These are phyloP conservation scores for Clonostachys chloroleuca DNA, from an alignment of 2,329 filamentous ascomycete species.

Conservation along the genomic window DNA sequence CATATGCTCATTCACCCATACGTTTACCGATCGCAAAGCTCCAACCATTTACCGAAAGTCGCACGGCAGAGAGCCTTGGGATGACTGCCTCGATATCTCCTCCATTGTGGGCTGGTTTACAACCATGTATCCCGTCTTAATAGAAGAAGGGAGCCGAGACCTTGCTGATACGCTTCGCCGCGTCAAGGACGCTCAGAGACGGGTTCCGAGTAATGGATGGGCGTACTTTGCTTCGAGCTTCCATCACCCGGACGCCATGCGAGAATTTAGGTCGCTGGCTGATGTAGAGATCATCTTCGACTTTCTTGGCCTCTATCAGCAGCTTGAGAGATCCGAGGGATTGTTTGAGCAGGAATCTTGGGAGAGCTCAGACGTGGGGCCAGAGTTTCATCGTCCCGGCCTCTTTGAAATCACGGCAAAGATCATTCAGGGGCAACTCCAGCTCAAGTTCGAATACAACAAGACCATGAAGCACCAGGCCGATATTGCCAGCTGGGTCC, in stretches of 20 bases:
- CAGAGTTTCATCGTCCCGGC: conserved; percentile 24
- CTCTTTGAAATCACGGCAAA: conserved; percentile 41
- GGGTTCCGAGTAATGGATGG: conserved; percentile 25
- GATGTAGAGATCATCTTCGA: conserved; percentile 41
- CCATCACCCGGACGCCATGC: no score
- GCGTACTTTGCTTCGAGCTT: conserved; percentile 30
- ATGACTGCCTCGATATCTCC: conserved; percentile 22
- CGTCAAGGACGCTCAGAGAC: conserved; percentile 10
- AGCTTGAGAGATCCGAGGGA: conserved; percentile 15
- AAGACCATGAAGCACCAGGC: conserved; percentile 1
- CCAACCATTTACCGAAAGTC: conserved; percentile 24
- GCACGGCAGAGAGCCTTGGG: conserved; percentile 26
- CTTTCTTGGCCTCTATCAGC: conserved; percentile 28
- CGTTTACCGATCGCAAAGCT: conserved; percentile 16
- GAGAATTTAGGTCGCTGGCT: conserved; percentile 22
- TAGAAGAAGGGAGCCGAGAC: conserved; percentile 1
- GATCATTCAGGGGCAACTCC: conserved; percentile 34
- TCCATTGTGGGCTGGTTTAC: conserved; percentile 32
- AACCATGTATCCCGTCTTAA: conserved; percentile 20
- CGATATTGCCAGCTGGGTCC: conserved; percentile 2
- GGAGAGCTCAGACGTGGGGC: conserved; percentile 2
- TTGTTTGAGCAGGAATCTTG: conserved; percentile 9
- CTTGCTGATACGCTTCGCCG: no score
- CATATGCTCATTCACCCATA: conserved; percentile 14
- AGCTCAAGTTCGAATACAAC: conserved; percentile 1